phyloP scores from a whole-genome alignment of 768 basidiomycete species.

The Leccinum pellstonianum region DNA sequence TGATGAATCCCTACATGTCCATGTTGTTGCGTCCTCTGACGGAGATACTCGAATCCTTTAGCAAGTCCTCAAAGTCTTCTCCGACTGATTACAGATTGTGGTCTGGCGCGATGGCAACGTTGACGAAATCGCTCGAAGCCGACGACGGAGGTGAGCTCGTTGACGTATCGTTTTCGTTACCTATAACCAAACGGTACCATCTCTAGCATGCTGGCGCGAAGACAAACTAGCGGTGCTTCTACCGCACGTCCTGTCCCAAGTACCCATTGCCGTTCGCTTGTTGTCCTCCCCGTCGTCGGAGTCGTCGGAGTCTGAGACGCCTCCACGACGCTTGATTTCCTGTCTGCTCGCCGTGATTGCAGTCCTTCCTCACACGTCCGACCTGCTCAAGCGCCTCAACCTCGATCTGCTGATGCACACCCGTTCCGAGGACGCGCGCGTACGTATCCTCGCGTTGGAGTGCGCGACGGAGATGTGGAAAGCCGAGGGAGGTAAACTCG shows the following conservation, averaged over 20 bases:
- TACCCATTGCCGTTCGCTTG: constrained; percentile 48
- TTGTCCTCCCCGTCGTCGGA: background rate
- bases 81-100: constrained; percentile 51
- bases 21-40: constrained; percentile 67
- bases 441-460: constrained; percentile 69
- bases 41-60: constrained; percentile 56
- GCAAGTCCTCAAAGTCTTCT: constrained; percentile 22
- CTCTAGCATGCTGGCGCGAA: constrained; percentile 84
- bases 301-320: background rate
- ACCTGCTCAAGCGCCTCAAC: constrained; percentile 77
- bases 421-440: constrained; percentile 70
- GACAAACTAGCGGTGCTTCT: constrained; percentile 68
- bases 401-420: constrained; percentile 84
- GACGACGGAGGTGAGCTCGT: constrained; percentile 74
- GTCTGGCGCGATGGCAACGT: constrained; percentile 55
- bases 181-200: background rate
- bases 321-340: constrained; percentile 12
- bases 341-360: constrained; percentile 22
- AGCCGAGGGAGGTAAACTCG: constrained; percentile 67
- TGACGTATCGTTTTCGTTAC: background rate
- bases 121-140: constrained; percentile 67
- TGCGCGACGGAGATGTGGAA: constrained; percentile 77
- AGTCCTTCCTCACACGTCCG: constrained; percentile 20
- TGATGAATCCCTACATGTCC: constrained; percentile 92
- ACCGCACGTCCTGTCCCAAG: constrained; percentile 61